Evolutionary conservation across 345 rosid genomes (phyloP).

Genomic region (Lepidium aucheri): DNA sequence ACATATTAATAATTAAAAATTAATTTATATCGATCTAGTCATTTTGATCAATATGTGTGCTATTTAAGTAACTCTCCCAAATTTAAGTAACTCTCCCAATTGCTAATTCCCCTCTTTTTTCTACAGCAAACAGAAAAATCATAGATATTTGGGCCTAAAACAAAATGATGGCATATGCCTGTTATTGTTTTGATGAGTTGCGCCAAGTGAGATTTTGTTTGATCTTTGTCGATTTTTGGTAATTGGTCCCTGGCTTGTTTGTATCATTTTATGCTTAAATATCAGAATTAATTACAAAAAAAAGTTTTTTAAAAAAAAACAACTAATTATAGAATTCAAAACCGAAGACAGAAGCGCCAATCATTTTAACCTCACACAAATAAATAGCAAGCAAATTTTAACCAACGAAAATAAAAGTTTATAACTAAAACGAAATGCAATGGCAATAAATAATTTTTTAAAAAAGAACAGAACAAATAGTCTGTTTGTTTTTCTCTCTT

Average conservation of each 20-base stretch:
- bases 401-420: neutral
- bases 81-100: too few species aligned
- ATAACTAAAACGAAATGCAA: neutral
- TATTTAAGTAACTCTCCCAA: too few species aligned
- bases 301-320: neutral
- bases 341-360: constrained; percentile 3
- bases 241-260: too few species aligned
- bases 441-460: neutral
- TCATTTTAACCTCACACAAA: constrained; percentile 18
- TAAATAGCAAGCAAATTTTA: constrained; percentile 24
- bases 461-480: neutral
- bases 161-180: neutral
- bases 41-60: too few species aligned
- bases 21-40: too few species aligned
- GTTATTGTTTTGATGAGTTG: too few species aligned
- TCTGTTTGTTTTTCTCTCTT: constrained; percentile 16
- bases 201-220: too few species aligned
- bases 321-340: constrained; percentile 17
- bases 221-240: too few species aligned
- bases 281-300: too few species aligned
- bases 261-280: too few species aligned
- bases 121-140: neutral
- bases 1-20: too few species aligned
- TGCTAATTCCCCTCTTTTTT: neutral
- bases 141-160: neutral